Base-by-base conservation (phyloP, 768 basidiomycete species). In the Tulasnella sp. region DNA sequence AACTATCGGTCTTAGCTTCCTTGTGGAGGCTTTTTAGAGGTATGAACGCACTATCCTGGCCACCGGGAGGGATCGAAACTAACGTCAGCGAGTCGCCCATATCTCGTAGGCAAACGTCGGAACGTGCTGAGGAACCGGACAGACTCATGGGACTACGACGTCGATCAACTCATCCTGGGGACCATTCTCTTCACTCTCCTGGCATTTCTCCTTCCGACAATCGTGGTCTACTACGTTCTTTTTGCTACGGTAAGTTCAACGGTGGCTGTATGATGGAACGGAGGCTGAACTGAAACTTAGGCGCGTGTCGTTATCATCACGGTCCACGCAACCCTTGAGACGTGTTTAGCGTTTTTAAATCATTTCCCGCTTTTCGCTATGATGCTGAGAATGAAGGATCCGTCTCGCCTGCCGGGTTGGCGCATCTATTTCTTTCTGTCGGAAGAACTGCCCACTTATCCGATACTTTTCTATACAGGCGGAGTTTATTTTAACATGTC, bases 131-230 rank as follows among this genome's bases (percentile, higher is more conserved):
- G 94, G 30, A 80, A 86, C 54, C 82, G 94, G n/a, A 85, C 83
- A 3, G 96, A 98, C 67, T 80, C 85, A 0, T 92, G 88, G 81
- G 80, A 85, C 58, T 98, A 96, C 66, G 88, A 92, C 55, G 77
- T 93, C 26, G 95, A 98, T 69, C 92, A 97, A 68, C 79, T 98
- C 1, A 75, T 98, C n/a, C 85, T 97, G 34, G 95, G 95, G 3
- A 94, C 96, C 0, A 83, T 91, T 56, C 73, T 94, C 52, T 89
- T 93, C 74, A 88, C 89, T 0, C 76, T 91, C 17, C 72, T 89
- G 11, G 80, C 85, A 7, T 87, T 94, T 69, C 72, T 93, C 11
- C 80, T 87, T 66, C 87, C 95, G 1, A 97, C 95, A 0, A 80
- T 94, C 3, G 66, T 88, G 30, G 86, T 84, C 0, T 99, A 96